Conservation (phyloP, 176 grass and related monocot species). For the Oryza officinalis region DNA sequence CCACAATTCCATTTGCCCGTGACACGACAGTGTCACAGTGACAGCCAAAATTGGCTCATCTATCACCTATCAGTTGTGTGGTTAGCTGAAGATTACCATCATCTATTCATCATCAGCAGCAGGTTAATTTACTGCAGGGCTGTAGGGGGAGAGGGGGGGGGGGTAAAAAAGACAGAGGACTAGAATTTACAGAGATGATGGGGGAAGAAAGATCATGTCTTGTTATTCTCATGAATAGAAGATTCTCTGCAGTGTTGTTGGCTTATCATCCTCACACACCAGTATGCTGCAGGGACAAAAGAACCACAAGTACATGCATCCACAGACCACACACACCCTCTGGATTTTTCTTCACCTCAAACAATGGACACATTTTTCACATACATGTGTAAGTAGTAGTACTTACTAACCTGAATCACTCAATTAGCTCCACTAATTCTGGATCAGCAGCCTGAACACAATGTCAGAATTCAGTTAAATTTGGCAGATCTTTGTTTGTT, state of each 20-base stretch:
- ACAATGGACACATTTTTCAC: background rate
- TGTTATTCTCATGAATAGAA: conserved; percentile 53
- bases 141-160: too few relatives aligned
- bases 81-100: background rate
- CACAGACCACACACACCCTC: background rate
- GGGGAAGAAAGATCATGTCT: background rate
- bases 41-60: background rate
- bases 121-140: background rate
- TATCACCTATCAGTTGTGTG: background rate
- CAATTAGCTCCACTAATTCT: background rate
- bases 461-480: conserved; percentile 22
- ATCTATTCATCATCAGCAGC: too few relatives aligned
- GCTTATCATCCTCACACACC: background rate
- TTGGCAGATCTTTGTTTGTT: background rate
- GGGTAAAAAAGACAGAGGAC: background rate
- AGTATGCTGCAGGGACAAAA: conserved; percentile 40
- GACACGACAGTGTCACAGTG: background rate
- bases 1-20: background rate
- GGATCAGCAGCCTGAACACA: background rate
- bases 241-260: conserved; percentile 29
- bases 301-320: conserved; percentile 32
- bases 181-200: conserved; percentile 14
- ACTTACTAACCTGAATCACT: conserved; percentile 16
- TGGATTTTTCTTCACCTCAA: background rate
- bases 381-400: background rate